phyloP scores from a whole-genome alignment of 306 rosid genomes.

The Phaseolus lunatus region DNA sequence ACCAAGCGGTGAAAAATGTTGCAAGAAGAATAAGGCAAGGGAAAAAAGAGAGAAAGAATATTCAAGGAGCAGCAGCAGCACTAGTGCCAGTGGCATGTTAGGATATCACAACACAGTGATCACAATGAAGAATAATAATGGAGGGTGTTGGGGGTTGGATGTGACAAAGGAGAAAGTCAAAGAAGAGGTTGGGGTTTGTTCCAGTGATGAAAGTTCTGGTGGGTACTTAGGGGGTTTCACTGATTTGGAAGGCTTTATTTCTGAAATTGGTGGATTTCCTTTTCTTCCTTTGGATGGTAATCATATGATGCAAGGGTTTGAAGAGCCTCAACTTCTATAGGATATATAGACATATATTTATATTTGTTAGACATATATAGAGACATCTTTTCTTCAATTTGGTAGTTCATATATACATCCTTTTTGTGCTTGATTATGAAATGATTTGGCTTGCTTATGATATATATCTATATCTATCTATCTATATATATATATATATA shows the following conservation, averaged over 20 bases:
- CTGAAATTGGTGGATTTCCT: slow-evolving; percentile 70
- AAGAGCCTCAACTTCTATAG: slow-evolving; percentile 57
- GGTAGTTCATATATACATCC: not conserved
- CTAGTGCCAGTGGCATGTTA: slow-evolving; percentile 28
- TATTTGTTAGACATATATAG: not conserved
- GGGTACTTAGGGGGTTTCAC: slow-evolving; percentile 70
- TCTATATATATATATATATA: not conserved
- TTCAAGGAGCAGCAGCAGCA: slow-evolving; percentile 31
- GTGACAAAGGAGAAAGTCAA: slow-evolving; percentile 48
- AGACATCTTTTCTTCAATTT: slow-evolving; percentile 13
- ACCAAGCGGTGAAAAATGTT: slow-evolving; percentile 49
- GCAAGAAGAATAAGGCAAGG: slow-evolving; percentile 39
- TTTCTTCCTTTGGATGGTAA: slow-evolving; percentile 59
- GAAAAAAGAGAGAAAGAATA: not conserved
- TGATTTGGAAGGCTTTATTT: slow-evolving; percentile 79
- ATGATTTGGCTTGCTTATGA: slow-evolving; percentile 30
- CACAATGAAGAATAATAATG: slow-evolving; percentile 8
- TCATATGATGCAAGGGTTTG: slow-evolving; percentile 65
- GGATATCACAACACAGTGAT: slow-evolving; percentile 15
- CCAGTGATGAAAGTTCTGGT: slow-evolving; percentile 51
- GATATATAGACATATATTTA: slow-evolving; percentile 2
- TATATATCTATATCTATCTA: not conserved
- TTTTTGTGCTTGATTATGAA: slow-evolving; percentile 34
- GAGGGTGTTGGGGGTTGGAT: slow-evolving; percentile 51
- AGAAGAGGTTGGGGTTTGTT: slow-evolving; percentile 53